Evolutionary conservation across 2,329 filamentous ascomycete species (phyloP), one percentile per base, ranked within the genome.

Genomic region (Celoporthe dispersa): DNA sequence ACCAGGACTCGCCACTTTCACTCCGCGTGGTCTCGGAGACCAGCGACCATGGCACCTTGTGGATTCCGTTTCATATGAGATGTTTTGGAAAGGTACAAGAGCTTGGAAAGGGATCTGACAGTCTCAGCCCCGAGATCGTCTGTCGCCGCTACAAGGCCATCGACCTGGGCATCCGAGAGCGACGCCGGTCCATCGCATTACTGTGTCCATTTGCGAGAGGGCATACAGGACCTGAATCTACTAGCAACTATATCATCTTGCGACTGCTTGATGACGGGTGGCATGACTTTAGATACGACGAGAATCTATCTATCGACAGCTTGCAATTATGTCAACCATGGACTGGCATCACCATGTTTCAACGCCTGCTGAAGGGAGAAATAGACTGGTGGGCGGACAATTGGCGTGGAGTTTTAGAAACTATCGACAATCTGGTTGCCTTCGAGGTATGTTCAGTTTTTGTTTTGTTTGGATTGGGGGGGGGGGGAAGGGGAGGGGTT

Each of bases 251-350:
- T 28, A 22, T 28, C 22, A 53, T 53, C 8, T n/a, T 53, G 22
- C 51, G 51, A 5, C 9, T 53, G 12, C 22, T 53, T 53, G 51
- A 53, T 53, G 51, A 53, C 9, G 51, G 9, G 9, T n/a, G 51
- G 51, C 9, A 28, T 11, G 51, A 53, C 19, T 22, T 53, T 22
- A 53, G 22, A 25, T 53, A 25, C 25, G 51, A 53, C 51, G 51
- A 53, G 51, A 12, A 28, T 25, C 22, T 28, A 25, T 28, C 25
- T 3, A 22, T 22, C 11, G 9, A 7, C 51, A 53, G 12, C 51
- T 53, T 53, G 55, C 51, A 55, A 55, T 31, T 31, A 25, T 59
- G 31, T n/a, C 25, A 59, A 25, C 55, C 55, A 31, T 59, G 55
- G 55, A 35, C 55, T 22, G 55, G 31, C 25, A 31, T 59, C 19